A percentile compares a stretch with the other conserved stretches of the same genome.
Conservation (phyloP, 2,329 filamentous ascomycete species). For the Thielaviopsis euricoi region DNA sequence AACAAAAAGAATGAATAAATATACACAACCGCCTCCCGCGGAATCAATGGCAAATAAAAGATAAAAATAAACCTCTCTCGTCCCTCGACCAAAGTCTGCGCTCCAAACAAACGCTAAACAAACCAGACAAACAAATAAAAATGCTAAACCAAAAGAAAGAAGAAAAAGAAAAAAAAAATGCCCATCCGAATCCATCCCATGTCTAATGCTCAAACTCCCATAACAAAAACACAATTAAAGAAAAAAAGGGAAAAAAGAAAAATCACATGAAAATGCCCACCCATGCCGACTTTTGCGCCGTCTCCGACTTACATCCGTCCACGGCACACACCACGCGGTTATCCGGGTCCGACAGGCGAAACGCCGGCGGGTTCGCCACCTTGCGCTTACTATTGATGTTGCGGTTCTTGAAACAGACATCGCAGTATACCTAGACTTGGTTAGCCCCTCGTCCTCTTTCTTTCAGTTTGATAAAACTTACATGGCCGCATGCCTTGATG, state of each 20-base stretch:
- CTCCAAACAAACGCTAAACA: too few relatives aligned
- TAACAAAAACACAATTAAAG: background rate
- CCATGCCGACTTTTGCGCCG: constrained; percentile 39
- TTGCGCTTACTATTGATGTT: constrained; percentile 22
- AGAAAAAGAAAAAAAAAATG: too few relatives aligned
- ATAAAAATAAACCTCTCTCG: too few relatives aligned
- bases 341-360: constrained; percentile 3
- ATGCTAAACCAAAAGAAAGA: too few relatives aligned
- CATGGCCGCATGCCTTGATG: constrained; percentile 79
- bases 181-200: too few relatives aligned
- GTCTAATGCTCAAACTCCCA: too few relatives aligned
- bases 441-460: background rate
- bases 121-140: too few relatives aligned
- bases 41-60: too few relatives aligned
- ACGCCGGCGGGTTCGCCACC: constrained; percentile 4
- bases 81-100: too few relatives aligned
- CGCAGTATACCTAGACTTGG: constrained; percentile 40
- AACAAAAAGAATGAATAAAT: too few relatives aligned
- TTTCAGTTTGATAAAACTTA: constrained; percentile 28
- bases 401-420: constrained; percentile 42
- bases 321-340: constrained; percentile 34
- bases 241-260: constrained; percentile 14
- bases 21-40: too few relatives aligned
- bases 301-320: constrained; percentile 37
- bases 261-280: constrained; percentile 41